Evolutionary conservation across 2,329 filamentous ascomycete species (phyloP), one percentile per base, ranked within the genome.

Genomic region (Colletotrichum sp.): DNA sequence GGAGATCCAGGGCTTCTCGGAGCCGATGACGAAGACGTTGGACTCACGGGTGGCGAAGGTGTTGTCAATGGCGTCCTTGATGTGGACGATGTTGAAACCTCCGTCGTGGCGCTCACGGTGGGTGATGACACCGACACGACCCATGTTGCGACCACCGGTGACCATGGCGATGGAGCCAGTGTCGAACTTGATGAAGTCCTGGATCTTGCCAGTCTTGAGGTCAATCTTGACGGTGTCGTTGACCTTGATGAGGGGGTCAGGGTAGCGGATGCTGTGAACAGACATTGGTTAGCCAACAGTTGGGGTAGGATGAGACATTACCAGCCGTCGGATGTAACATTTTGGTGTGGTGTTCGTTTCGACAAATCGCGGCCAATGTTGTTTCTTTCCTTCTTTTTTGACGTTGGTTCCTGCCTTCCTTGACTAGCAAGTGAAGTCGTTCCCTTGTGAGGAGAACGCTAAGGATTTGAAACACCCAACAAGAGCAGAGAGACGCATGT

Each of bases 221-320:
- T 99, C 95, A 84, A 99, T 96, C 95, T 99, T 99, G 90, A 99
- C 96, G 78, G 97, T 99, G 92, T 99, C 97, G 93, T 99, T 99
- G 92, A 99, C 97, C 93, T 98, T 98, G 93, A 99, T 98, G 82
- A 93, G 87, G 80, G 97, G 97, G 90, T 99, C 97, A 83, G 97
- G 97, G 94, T 98, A 99, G 86, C 97, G 97, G 92, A 99, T 98
- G 89, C 97, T 99, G 88, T 83, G 68, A 15, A 13, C 32, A 34
- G 32, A 34, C 12, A 13, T 13, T 49, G 18, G 84, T 91, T 83
- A 90, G 88, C 84, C 84, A 71, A 68, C 34, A 79, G 71, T 77
- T 77, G 81, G 79, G 78, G 77, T 81, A 55, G 70, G 62, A 18
- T 49, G 55, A 76, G 74, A 89, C 88, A 88, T 90, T 49, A 69